Base-by-base conservation (phyloP, 2,329 filamentous ascomycete species). In the Aspergillus brasiliensis region DNA sequence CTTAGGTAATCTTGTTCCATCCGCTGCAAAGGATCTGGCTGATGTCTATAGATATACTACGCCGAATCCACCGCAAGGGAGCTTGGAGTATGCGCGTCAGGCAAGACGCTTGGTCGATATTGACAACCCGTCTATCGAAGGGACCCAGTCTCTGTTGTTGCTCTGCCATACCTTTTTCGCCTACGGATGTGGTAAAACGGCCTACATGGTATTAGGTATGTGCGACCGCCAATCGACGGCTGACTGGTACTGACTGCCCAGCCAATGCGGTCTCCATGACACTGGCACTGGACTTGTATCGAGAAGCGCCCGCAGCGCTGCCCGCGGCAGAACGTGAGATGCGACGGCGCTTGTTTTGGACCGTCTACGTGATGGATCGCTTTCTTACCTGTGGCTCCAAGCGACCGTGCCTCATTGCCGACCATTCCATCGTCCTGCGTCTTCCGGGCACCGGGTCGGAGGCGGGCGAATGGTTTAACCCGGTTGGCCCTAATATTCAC, bases 301-400 rank as follows among this genome's bases (percentile, higher is more conserved):
- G 91, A 31, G 92, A 96, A 76, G 79, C 89, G 46, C 87, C 91
- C 23, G 71, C 81, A 53, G 79, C 85, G 57, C 82, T 90, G 10
- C 84, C 86, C 0, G 82, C 86, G 0, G 79, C 86, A 3, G 91
- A 96, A 71, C 84, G 89, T 58, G 92, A 96, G 77, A 87, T 88
- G 70, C 84, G 90, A 48, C 83, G 92, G 57, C 84, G 90, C n/a
- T 79, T 96, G 2, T 96, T 96, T 75, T 96, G 92, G 92, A 88
- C 90, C 2, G 94, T 91, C 71, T 96, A 95, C 68, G 80, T 96
- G 25, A 88, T 96, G 75, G 92, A 96, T 71, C 85, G 90, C n/a
- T 95, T 94, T 67, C 84, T 88, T 66, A 86, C 90, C 1, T 92
- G 90, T 65, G 92, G 92, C 15, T 94, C 91, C 3, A 92, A 90